Conservation (phyloP, 2,329 filamentous ascomycete genomes). For the Pezicula carpinea region DNA sequence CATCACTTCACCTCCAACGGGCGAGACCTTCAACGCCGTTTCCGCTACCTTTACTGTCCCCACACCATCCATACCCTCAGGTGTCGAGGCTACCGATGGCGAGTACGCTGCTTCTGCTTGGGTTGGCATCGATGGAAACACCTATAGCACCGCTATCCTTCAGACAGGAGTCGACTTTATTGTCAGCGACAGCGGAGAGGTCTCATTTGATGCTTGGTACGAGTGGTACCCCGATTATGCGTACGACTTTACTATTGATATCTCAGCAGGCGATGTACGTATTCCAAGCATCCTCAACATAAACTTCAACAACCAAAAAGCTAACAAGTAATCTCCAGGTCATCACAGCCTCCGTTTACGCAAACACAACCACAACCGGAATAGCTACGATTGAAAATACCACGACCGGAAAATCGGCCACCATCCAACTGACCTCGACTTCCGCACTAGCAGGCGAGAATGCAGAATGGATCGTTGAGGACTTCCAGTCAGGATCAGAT, state of each 20-base stretch:
- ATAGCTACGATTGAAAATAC: conserved; percentile 40
- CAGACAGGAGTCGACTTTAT: conserved; percentile 53
- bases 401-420: conserved; percentile 37
- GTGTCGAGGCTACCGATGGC: conserved; percentile 9
- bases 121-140: conserved; percentile 61
- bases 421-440: conserved; percentile 31
- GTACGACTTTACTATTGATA: conserved; percentile 41
- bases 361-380: conserved; percentile 34
- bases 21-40: conserved; percentile 31
- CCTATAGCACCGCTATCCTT: conserved; percentile 46
- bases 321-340: conserved; percentile 20
- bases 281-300: no score
- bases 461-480: conserved; percentile 48
- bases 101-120: conserved; percentile 40
- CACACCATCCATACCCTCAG: conserved; percentile 15
- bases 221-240: conserved; percentile 55
- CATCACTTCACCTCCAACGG: conserved; percentile 21
- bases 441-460: conserved; percentile 38
- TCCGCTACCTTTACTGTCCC: conserved; percentile 32
- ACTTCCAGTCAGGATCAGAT: conserved; percentile 35
- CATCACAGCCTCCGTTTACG: conserved; percentile 35
- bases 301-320: conserved; percentile 27
- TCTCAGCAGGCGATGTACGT: conserved; percentile 46
- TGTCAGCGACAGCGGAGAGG: conserved; percentile 26
- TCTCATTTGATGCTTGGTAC: conserved; percentile 51